A percentile compares a stretch with the other conserved stretches of the same genome.
Conservation (phyloP, 768 basidiomycete species). For the Tulasnella calospora region DNA sequence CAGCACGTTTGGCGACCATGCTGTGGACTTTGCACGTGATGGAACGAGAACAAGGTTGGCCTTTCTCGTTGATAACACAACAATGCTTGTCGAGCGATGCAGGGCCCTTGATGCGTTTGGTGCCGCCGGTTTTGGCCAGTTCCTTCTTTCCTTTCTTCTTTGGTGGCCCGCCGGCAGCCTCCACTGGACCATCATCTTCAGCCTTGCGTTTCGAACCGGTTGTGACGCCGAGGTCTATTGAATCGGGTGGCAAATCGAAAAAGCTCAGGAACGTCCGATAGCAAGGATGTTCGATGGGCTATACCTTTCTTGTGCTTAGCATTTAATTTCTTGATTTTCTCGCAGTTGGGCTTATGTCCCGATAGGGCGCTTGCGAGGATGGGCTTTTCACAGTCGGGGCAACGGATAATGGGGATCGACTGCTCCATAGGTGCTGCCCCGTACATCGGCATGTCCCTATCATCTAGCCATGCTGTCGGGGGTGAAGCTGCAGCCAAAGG, state of each 20-base stretch:
- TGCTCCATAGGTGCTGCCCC: conserved; percentile 70
- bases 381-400: conserved; percentile 77
- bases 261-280: conserved; percentile 35
- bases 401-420: conserved; percentile 62
- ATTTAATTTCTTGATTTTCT: conserved; percentile 47
- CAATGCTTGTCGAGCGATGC: conserved; percentile 90
- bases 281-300: conserved; percentile 34
- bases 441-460: conserved; percentile 83
- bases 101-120: conserved; percentile 54
- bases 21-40: conserved; percentile 97
- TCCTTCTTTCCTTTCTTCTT: conserved; percentile 52
- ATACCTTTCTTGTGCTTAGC: conserved; percentile 47
- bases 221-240: conserved; percentile 10
- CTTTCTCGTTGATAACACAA: conserved; percentile 95
- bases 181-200: conserved; percentile 59
- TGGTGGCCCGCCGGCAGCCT: conserved; percentile 57
- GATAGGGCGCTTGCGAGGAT: conserved; percentile 66
- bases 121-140: conserved; percentile 51
- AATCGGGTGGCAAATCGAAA: not conserved
- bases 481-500: conserved; percentile 44
- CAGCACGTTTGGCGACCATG: conserved; percentile 92
- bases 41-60: conserved; percentile 85
- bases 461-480: conserved; percentile 79
- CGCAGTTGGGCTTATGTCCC: conserved; percentile 70
- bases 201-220: conserved; percentile 71